Percentiles rank a stretch among this genome's conserved stretches.
Evolutionary conservation across 2,329 filamentous ascomycete species (phyloP).

Genomic region (Clathrospora elynae): DNA sequence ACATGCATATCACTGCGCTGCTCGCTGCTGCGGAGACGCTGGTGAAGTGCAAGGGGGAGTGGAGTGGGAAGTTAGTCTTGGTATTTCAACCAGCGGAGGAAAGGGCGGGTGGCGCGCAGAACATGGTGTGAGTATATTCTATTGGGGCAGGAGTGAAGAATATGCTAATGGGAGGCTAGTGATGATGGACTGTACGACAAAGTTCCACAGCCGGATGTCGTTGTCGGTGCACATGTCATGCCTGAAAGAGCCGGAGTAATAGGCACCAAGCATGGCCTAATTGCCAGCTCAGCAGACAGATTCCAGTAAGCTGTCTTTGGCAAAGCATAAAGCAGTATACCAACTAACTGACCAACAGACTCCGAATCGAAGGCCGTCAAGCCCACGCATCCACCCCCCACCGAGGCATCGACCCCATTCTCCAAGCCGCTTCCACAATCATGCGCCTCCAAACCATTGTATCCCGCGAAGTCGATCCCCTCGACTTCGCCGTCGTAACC

Average conservation of each 20-base stretch:
- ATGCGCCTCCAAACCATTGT: constrained; percentile 65
- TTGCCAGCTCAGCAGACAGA: constrained; percentile 51
- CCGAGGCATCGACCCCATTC: constrained; percentile 61
- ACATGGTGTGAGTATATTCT: constrained; percentile 56
- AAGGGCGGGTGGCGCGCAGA: constrained; percentile 63
- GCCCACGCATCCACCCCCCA: constrained; percentile 64
- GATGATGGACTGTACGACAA: constrained; percentile 62
- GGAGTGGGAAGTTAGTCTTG: constrained; percentile 67
- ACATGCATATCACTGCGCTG: constrained; percentile 66
- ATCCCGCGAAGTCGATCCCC: constrained; percentile 59
- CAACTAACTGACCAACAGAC: constrained; percentile 40
- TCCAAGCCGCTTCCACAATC: constrained; percentile 62
- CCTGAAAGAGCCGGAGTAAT: constrained; percentile 49
- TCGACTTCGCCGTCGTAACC: constrained; percentile 63
- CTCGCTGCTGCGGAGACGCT: constrained; percentile 62
- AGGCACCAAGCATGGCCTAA: constrained; percentile 50
- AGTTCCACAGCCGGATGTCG: constrained; percentile 61
- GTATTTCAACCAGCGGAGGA: constrained; percentile 73
- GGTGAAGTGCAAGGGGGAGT: constrained; percentile 50
- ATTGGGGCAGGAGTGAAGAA: constrained; percentile 44
- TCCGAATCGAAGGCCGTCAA: constrained; percentile 63
- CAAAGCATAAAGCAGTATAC: too few species aligned
- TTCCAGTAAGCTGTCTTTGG: constrained; percentile 30
- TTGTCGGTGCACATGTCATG: constrained; percentile 64
- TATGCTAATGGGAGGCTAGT: constrained; percentile 53